Conservation (phyloP, 176 grass and related monocot species). For the Triticum timopheevii region DNA sequence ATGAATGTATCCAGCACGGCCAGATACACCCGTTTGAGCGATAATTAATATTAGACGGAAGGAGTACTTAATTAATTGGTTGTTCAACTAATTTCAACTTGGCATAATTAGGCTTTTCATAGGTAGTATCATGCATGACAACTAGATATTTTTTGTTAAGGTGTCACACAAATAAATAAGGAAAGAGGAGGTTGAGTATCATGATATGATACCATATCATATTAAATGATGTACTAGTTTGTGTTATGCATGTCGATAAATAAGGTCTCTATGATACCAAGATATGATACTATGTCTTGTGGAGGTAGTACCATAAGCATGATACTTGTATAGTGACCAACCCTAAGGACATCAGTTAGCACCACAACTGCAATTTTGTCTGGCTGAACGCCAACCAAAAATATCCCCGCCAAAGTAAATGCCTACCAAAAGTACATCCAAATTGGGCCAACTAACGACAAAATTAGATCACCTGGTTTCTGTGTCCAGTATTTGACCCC, state of each 20-base stretch:
- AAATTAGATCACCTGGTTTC: not conserved
- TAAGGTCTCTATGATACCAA: too few relatives aligned
- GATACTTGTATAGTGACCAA: too few relatives aligned
- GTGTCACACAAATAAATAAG: too few relatives aligned
- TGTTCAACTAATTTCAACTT: not conserved
- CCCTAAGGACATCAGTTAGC: not conserved
- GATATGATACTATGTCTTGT: too few relatives aligned
- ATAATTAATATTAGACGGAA: not conserved
- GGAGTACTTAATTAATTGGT: not conserved
- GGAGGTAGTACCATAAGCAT: too few relatives aligned
- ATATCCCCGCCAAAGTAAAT: not conserved
- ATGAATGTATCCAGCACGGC: not conserved
- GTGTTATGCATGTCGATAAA: too few relatives aligned
- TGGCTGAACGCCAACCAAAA: not conserved
- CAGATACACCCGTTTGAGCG: not conserved
- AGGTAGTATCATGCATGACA: too few relatives aligned
- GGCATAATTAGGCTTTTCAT: not conserved
- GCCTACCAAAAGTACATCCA: not conserved
- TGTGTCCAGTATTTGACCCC: too few relatives aligned
- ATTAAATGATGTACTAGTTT: too few relatives aligned
- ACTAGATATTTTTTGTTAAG: too few relatives aligned
- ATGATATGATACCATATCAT: too few relatives aligned
- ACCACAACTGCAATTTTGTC: not conserved
- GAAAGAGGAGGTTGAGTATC: too few relatives aligned
- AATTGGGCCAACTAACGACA: not conserved